Evolutionary conservation across 1,284 basidiomycete genomes (phyloP), one percentile per base, ranked within the genome.

Genomic region (Pulveroboletus sp.): DNA sequence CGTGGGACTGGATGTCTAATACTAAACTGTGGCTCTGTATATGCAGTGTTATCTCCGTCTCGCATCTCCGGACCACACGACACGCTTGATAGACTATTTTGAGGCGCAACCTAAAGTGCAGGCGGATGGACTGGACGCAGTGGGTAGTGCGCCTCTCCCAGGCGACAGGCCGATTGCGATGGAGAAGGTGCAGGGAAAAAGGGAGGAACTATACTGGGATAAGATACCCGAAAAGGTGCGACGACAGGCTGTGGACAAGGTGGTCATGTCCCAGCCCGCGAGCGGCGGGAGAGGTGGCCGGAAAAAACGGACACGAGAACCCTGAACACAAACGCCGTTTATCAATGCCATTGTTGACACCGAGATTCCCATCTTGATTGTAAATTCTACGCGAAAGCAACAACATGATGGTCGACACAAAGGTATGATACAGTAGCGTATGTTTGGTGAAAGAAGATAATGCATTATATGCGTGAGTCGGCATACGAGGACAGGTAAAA

Each of bases 151-250:
- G 24, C 52, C 61, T 38, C 10, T 48, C 29, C n/a, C 26, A 20
- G 59, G 48, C 8, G 65, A 59, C 4, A 74, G 70, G 35, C 58
- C 73, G 1, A 78, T 90, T 15, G 48, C 57, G 17, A 62, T 80
- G 38, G 88, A 89, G 64, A 52, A 85, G 28, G 80, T 92, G 0
- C 68, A 72, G 11, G 89, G 87, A 4, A 82, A 74, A 65, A 76
- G 79, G 50, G 90, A 91, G 64, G 81, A 80, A 59, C 54, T 92
- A 20, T 92, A 92, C 64, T 92, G 90, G 90, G 80, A 83, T 54
- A 86, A 85, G 62, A 82, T 92, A 0, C 90, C 90, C 0, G 81
- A 85, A 64, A 91, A 87, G 65, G 77, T 91, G 18, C 76, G 84
- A 24, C 68, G 73, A 48, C 78, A 82, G 62, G 88, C 89, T 0